A percentile compares a stretch with the other conserved stretches of the same genome.
These are phyloP conservation scores for Neurospora sp. DNA, from an alignment of 495 filamentous ascomycete species.

Conservation along the genomic window DNA sequence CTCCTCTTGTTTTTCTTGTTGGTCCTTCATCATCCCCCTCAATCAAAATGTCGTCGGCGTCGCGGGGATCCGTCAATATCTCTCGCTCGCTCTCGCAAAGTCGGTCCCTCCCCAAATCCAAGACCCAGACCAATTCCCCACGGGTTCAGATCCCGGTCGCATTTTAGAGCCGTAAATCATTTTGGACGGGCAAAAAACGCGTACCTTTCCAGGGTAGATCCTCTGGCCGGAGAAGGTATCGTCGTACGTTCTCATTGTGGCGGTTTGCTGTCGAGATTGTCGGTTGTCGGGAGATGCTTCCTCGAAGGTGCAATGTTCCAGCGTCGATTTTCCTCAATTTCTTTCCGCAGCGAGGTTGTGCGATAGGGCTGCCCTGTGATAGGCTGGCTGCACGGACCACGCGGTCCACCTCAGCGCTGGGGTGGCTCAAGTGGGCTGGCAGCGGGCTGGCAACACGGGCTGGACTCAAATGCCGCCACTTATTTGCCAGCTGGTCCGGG, in stretches of 20 bases:
- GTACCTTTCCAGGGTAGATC: constrained; percentile 99
- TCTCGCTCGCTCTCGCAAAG: neutral
- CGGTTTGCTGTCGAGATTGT: constrained; percentile 37
- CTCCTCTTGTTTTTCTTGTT: neutral
- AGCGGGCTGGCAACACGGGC: neutral
- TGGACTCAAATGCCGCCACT: neutral
- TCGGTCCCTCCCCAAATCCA: neutral
- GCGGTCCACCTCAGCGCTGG: constrained; percentile 1
- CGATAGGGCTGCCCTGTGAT: constrained; percentile 27
- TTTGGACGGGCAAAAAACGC: constrained; percentile 19
- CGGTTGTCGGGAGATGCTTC: constrained; percentile 23
- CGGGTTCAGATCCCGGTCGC: neutral
- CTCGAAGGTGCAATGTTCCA: constrained; percentile 21
- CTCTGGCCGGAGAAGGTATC: constrained; percentile 94
- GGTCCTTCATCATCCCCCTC: neutral
- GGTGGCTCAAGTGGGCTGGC: neutral
- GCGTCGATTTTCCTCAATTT: constrained; percentile 27
- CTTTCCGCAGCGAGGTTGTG: constrained; percentile 24
- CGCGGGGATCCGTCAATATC: neutral
- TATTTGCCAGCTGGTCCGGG: neutral
- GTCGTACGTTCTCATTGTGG: constrained; percentile 96
- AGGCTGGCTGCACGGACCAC: constrained; percentile 17
- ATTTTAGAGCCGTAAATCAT: neutral
- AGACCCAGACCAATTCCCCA: neutral
- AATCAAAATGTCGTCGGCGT: neutral